Base-by-base conservation (phyloP, 352 stramenopile genomes). In the Pythium utonaiense region DNA sequence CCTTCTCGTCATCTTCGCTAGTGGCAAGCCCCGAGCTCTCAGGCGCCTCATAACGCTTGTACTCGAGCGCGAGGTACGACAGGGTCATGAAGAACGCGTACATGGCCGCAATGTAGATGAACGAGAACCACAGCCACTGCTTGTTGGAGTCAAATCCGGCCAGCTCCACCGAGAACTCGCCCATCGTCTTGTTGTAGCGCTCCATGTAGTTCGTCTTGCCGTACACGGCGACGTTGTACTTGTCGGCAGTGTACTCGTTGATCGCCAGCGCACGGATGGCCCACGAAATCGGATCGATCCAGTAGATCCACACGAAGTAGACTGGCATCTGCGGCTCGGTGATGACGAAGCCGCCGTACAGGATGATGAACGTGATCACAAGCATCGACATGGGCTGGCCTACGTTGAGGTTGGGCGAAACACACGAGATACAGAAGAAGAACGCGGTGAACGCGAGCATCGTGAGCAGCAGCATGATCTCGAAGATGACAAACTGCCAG, bases 391-490 rank as follows among this genome's bases (percentile, higher is more conserved):
- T 36, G 7, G 68, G 64, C 34, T 77, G 49, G 13, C 57, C 72
- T 9, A 77, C 50, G 25, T 71, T 53, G n/a, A 72, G 17, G 48
- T 66, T 78, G 14, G 71, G 61, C 14, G 61, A 13, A 0, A 69
- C 28, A 25, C 54, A 62, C 21, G 69, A 47, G 45, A 79, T 42
- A 34, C 64, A 64, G 52, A 74, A 74, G 48, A 83, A 71, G 47
- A 62, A 78, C n/a, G 48, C 59, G 56, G 49, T 57, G 52, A 71
- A 66, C 52, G 63, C 57, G 16, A 74, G 48, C 48, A 59, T 69
- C 48, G 67, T 85, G 78, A 47, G 52, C 55, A 89, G 60, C 21
- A 93, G 64, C 21, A 87, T 71, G 16, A 69, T 55, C 51, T 88
- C 57, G 42, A 83, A 91, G 51, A 85, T 63, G 19, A 91, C 55